Evolutionary conservation across 257 asterid species (phyloP).

Genomic region (Solanum bulbocastanum): DNA sequence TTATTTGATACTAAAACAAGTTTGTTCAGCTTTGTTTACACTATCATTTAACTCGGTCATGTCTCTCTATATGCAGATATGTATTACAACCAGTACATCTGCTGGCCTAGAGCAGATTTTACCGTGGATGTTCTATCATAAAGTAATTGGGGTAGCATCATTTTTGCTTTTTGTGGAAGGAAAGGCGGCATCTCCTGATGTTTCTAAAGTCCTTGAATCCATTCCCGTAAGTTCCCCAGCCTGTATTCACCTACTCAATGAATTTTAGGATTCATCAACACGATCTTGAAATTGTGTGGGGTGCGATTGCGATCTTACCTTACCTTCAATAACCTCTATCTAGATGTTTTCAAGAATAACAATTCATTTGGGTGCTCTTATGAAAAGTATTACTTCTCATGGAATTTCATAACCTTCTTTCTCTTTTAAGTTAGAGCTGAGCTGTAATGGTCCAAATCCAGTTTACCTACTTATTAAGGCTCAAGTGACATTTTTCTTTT

Average conservation of each 20-base stretch:
- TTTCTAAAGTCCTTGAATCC: conserved; percentile 38
- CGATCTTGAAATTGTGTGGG: neutral
- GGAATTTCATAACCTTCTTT: neutral
- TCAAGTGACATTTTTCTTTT: neutral
- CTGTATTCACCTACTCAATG: neutral
- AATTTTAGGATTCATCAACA: neutral
- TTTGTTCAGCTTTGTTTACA: neutral
- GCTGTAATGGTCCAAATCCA: neutral
- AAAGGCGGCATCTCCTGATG: conserved; percentile 31
- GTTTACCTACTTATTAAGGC: neutral
- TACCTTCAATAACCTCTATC: neutral
- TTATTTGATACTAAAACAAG: neutral
- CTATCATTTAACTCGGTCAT: neutral
- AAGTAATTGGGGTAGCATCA: conserved; percentile 39
- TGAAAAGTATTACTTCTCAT: neutral
- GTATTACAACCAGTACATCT: conserved; percentile 52
- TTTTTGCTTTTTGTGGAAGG: conserved; percentile 64
- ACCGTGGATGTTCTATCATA: conserved; percentile 75
- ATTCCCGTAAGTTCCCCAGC: conserved; percentile 37
- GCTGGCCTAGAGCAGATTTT: conserved; percentile 56
- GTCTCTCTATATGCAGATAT: conserved; percentile 31
- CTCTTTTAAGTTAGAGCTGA: neutral
- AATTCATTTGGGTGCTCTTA: neutral
- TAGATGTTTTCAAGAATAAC: neutral
- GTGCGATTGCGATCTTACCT: neutral